Evolutionary conservation across 192 early-diverging fungal species (phyloP).

Genomic region (Coemansia sp.): DNA sequence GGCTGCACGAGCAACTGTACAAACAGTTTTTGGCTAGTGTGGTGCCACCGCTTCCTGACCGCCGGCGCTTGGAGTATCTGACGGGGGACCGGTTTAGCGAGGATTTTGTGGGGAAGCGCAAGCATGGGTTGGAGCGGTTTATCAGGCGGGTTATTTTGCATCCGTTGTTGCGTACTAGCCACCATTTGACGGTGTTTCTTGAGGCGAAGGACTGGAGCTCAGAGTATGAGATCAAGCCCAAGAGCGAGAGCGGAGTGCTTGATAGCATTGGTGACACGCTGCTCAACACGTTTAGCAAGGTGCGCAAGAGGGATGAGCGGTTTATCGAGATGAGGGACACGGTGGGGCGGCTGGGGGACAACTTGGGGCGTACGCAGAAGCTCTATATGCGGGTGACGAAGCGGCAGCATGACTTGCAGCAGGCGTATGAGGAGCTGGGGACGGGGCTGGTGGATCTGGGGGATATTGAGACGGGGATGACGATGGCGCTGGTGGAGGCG

Average conservation of each 20-base stretch:
- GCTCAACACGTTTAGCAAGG: slow-evolving; percentile 86
- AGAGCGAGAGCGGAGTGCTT: slow-evolving; percentile 62
- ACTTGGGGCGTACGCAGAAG: slow-evolving; percentile 82
- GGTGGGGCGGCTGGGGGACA: slow-evolving; percentile 82
- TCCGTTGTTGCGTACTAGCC: slow-evolving; percentile 71
- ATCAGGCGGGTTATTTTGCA: slow-evolving; percentile 78
- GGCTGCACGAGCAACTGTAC: slow-evolving; percentile 73
- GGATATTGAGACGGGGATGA: slow-evolving; percentile 83
- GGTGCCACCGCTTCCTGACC: slow-evolving; percentile 87
- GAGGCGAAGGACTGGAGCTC: slow-evolving; percentile 75
- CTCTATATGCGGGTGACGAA: slow-evolving; percentile 73
- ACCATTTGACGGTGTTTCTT: slow-evolving; percentile 75
- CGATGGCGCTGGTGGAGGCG: slow-evolving; percentile 70
- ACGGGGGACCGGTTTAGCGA: slow-evolving; percentile 91
- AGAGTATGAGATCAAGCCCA: slow-evolving; percentile 57
- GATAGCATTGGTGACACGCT: slow-evolving; percentile 83
- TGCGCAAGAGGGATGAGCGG: slow-evolving; percentile 82
- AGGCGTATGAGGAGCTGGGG: slow-evolving; percentile 79
- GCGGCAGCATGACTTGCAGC: slow-evolving; percentile 74
- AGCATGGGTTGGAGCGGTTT: slow-evolving; percentile 77
- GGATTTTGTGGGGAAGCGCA: slow-evolving; percentile 86
- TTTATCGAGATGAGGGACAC: slow-evolving; percentile 81
- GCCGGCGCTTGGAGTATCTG: slow-evolving; percentile 90
- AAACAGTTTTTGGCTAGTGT: slow-evolving; percentile 79
- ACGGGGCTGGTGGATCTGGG: slow-evolving; percentile 71